These are phyloP conservation scores for Xerophyta viscosa DNA, from an alignment of 106 monocot species.

Conservation along the genomic window DNA sequence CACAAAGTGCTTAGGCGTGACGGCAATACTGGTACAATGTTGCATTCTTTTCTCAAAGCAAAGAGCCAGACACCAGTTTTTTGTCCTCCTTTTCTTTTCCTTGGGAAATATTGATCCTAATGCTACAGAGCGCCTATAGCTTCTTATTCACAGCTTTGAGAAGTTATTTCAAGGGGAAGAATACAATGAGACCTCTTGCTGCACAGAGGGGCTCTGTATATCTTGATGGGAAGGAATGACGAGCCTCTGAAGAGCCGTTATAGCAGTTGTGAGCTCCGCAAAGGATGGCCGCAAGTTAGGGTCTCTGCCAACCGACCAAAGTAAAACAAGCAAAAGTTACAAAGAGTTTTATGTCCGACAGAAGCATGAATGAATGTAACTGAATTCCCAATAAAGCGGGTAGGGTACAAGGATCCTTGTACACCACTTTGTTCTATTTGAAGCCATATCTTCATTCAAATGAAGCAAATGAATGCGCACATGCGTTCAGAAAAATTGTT, in stretches of 20 bases:
- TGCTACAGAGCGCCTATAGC: conserved; percentile 1
- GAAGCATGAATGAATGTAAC: too few species aligned
- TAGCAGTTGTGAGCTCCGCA: conserved; percentile 52
- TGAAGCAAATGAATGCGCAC: too few species aligned
- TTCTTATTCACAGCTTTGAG: conserved; percentile 12
- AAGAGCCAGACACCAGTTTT: background rate
- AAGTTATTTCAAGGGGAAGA: conserved; percentile 41
- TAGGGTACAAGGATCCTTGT: too few species aligned
- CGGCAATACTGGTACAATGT: background rate
- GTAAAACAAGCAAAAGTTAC: background rate
- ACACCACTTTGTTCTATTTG: too few species aligned
- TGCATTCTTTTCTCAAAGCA: background rate
- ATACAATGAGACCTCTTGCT: conserved; percentile 61
- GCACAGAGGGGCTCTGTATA: conserved; percentile 30
- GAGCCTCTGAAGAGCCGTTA: conserved; percentile 67
- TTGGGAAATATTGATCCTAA: conserved; percentile 2
- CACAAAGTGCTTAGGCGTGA: too few species aligned
- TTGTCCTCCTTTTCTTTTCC: background rate
- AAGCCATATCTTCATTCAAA: too few species aligned
- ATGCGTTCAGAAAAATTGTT: too few species aligned
- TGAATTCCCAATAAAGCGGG: too few species aligned
- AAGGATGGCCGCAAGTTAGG: conserved; percentile 90
- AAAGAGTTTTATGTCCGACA: background rate
- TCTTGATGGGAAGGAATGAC: conserved; percentile 54
- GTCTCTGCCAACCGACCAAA: conserved; percentile 39